phyloP scores from a whole-genome alignment of 148 eudicot species.

The Vaccinium corymbosum region DNA sequence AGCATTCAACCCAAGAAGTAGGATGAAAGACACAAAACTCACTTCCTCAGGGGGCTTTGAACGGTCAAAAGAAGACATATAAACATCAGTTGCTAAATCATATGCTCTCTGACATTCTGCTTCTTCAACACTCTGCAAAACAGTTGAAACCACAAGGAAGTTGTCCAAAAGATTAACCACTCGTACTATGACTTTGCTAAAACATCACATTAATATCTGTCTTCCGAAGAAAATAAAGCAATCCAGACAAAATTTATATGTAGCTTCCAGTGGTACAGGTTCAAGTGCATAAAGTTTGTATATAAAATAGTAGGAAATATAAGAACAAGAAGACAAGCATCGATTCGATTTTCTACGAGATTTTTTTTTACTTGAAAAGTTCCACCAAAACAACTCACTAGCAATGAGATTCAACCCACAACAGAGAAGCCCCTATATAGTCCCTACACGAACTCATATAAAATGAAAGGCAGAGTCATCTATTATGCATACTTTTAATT shows the following conservation, averaged over 20 bases:
- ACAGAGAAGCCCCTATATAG: background rate
- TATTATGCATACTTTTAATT: too few species aligned
- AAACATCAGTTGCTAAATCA: conserved; percentile 77
- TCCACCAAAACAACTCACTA: background rate
- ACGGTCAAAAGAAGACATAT: conserved; percentile 84
- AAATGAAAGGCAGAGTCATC: background rate
- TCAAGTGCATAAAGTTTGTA: background rate
- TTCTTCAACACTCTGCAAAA: conserved; percentile 86
- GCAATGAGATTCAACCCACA: background rate
- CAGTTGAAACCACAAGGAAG: conserved; percentile 5
- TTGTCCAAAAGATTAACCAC: background rate
- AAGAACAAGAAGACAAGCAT: conserved; percentile 14
- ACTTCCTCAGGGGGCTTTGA: conserved; percentile 96
- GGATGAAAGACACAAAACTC: conserved; percentile 27
- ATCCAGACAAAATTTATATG: background rate
- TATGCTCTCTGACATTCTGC: conserved; percentile 89
- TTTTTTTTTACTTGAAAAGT: background rate
- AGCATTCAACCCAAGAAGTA: conserved; percentile 14
- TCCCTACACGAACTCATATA: background rate
- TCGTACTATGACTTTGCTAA: background rate
- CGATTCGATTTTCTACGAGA: background rate
- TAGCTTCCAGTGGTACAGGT: background rate
- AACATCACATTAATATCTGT: background rate
- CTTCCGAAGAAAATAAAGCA: background rate
- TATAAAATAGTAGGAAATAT: background rate